Evolutionary conservation across 768 basidiomycete species (phyloP), one percentile per base, ranked within the genome.

Genomic region (Ephemerocybe angulata): DNA sequence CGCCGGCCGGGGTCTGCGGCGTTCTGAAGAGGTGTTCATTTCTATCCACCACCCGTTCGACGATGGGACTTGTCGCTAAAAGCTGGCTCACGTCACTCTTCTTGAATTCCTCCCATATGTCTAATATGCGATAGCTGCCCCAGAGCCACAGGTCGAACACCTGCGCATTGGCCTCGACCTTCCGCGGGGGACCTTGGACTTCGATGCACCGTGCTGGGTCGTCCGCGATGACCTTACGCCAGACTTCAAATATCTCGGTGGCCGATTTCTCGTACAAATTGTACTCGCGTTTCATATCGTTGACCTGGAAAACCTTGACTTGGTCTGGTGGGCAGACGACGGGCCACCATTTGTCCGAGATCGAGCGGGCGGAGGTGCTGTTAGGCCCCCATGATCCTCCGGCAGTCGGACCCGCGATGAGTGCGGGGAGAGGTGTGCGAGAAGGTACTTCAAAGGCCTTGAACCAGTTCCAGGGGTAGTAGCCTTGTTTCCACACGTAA

Each of bases 141-240:
- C 74, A 77, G 1, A 80, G 54, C 62, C 67, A 75, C 4, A 80
- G 59, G 47, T 80, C 79, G 56, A 80, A 82, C 1, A 69, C 68
- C 60, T 79, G 78, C 0, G 73, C 70, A 48, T 66, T 72, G 24
- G 56, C 61, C 41, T 81, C 79, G 37, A 68, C 67, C 25, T 58
- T 56, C 24, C 58, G 60, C 13, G 58, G 58, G 17, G 70, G 69
- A 1, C 72, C 64, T 30, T 72, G 59, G 30, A 80, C 61, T 54
- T 79, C 79, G 30, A 80, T 64, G 54, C 80, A 82, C 27, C 69
- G 62, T 54, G 79, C 74, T 3, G 72, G 70, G 0, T 73, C 70
- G 12, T 75, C 73, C 0, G 64, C 63, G 0, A 80, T 69, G 12
- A 78, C 49, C 27, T 65, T 63, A 21, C 63, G 60, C 77, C 80